These are phyloP conservation scores for Ogataea trehaloabstinens DNA, from an alignment of 805 yeast genomes.

Conservation along the genomic window DNA sequence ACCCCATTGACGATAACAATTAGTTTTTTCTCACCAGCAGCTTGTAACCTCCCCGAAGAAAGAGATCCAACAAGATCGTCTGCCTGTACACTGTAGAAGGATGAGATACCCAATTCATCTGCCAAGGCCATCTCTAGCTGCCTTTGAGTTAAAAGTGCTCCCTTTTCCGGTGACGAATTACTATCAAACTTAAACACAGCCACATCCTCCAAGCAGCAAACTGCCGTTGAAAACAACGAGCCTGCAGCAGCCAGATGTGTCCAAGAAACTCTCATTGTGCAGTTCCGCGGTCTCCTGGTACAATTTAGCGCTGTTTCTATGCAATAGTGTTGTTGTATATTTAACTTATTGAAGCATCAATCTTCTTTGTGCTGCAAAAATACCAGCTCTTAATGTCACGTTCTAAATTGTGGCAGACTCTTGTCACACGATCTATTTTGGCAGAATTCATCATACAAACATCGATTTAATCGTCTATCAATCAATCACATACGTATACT, in stretches of 20 bases:
- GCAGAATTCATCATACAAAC: conserved; percentile 4
- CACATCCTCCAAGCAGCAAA: conserved; percentile 21
- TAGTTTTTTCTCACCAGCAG: conserved; percentile 26
- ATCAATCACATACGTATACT: too few relatives aligned
- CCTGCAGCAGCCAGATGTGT: conserved; percentile 5
- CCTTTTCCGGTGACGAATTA: neutral
- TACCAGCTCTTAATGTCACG: too few relatives aligned
- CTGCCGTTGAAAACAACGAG: conserved; percentile 4
- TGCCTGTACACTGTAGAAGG: conserved; percentile 34
- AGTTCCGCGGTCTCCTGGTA: too few relatives aligned
- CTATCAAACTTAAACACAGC: conserved; percentile 25
- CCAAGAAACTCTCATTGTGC: conserved; percentile 4
- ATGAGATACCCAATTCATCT: conserved; percentile 42
- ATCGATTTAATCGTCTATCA: neutral
- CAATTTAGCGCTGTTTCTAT: too few relatives aligned
- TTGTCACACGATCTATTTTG: neutral
- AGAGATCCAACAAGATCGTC: conserved; percentile 22
- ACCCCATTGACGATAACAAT: conserved; percentile 43
- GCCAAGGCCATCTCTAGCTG: conserved; percentile 44
- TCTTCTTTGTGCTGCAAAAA: neutral
- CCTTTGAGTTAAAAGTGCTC: conserved; percentile 20
- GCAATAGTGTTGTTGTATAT: too few relatives aligned
- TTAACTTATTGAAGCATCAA: too few relatives aligned
- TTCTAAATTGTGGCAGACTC: too few relatives aligned
- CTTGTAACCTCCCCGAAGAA: conserved; percentile 6